Percentiles rank a stretch among this genome's conserved stretches.
These are phyloP conservation scores for Fusarium zealandicum DNA, from an alignment of 2,329 filamentous ascomycete genomes.

Conservation along the genomic window DNA sequence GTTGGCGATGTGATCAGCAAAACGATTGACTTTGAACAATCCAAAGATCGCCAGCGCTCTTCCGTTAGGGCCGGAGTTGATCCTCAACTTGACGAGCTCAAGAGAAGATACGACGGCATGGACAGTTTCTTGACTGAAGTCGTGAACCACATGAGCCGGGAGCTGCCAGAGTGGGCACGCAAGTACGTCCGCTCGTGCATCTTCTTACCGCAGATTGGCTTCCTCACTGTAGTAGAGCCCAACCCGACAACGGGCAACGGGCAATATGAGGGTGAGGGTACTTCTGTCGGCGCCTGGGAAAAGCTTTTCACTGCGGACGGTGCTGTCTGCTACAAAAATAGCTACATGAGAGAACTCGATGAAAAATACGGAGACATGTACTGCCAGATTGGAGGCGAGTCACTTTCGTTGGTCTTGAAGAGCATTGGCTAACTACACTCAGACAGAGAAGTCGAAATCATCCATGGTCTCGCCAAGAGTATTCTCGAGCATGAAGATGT, in stretches of 20 bases:
- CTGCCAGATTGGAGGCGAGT: slow-evolving; percentile 78
- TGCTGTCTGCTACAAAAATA: slow-evolving; percentile 85
- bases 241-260: slow-evolving; percentile 59
- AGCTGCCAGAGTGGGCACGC: slow-evolving; percentile 66
- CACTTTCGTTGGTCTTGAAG: background rate
- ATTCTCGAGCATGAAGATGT: slow-evolving; percentile 73
- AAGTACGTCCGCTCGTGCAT: slow-evolving; percentile 74
- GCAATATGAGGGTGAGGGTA: slow-evolving; percentile 67
- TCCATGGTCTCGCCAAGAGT: slow-evolving; percentile 75
- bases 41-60: slow-evolving; percentile 73
- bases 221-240: slow-evolving; percentile 76
- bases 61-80: slow-evolving; percentile 78
- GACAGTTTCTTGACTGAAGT: slow-evolving; percentile 75
- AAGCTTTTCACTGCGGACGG: slow-evolving; percentile 76
- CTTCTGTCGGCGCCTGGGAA: slow-evolving; percentile 72
- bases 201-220: slow-evolving; percentile 91
- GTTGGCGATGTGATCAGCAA: slow-evolving; percentile 76
- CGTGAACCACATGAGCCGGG: slow-evolving; percentile 66
- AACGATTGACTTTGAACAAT: slow-evolving; percentile 82
- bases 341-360: slow-evolving; percentile 81
- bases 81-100: slow-evolving; percentile 77
- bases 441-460: slow-evolving; percentile 90
- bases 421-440: slow-evolving; percentile 29
- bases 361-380: slow-evolving; percentile 84
- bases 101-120: slow-evolving; percentile 79